Percentiles rank a stretch among this genome's conserved stretches.
Evolutionary conservation across 2,329 filamentous ascomycete species (phyloP).

Genomic region (Rhynchosporium agropyri): DNA sequence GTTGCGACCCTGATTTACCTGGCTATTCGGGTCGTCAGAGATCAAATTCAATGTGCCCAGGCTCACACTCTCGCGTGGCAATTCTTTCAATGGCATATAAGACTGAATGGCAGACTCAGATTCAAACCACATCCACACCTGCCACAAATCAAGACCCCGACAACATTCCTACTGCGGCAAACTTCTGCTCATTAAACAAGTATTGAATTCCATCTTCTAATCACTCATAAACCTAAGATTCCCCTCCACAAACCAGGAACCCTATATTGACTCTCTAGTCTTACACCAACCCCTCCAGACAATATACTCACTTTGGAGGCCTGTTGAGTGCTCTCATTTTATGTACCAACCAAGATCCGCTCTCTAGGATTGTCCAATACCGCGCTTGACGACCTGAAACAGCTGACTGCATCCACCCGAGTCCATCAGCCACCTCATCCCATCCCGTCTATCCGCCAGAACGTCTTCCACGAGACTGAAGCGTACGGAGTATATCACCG

Average conservation of each 20-base stretch:
- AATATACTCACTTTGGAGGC: conserved; percentile 58
- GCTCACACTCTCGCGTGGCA: too few relatives aligned
- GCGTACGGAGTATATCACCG: conserved; percentile 63
- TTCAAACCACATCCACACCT: conserved; percentile 84
- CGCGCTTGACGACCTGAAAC: conserved; percentile 57
- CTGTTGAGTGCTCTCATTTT: conserved; percentile 67
- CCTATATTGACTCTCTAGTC: conserved; percentile 61
- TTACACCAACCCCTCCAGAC: conserved; percentile 59
- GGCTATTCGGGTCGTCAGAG: too few relatives aligned
- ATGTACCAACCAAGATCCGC: conserved; percentile 65
- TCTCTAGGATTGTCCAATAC: conserved; percentile 77
- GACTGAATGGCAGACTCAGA: conserved; percentile 44
- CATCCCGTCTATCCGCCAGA: conserved; percentile 68
- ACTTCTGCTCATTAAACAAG: conserved; percentile 62
- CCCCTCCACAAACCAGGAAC: conserved; percentile 35
- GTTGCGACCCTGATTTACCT: too few relatives aligned
- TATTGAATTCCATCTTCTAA: conserved; percentile 66
- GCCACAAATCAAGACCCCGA: conserved; percentile 61
- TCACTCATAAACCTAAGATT: conserved; percentile 64
- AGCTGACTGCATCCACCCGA: conserved; percentile 53
- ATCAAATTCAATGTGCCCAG: too few relatives aligned
- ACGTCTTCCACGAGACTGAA: conserved; percentile 67
- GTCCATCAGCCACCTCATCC: not conserved
- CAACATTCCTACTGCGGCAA: conserved; percentile 64
- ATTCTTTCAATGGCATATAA: not conserved